Conservation (phyloP, 768 basidiomycete genomes). For the Hydnum rufescens region DNA sequence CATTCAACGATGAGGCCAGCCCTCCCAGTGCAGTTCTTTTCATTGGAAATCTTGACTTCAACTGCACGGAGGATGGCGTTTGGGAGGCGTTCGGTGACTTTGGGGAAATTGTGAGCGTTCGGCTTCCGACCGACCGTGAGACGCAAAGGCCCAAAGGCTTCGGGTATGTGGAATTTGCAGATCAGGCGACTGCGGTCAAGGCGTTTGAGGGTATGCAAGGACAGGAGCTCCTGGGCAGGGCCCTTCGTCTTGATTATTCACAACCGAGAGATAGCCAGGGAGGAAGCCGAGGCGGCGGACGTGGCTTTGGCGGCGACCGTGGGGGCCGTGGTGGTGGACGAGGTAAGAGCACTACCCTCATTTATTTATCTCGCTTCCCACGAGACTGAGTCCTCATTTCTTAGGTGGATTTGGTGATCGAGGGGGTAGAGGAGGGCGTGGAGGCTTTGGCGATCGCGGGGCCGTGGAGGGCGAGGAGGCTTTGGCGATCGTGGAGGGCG, state of each 20-base stretch:
- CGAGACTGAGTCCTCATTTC: too few species aligned
- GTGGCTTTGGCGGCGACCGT: conserved; percentile 4
- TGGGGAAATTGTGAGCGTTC: conserved; percentile 66
- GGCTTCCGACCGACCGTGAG: conserved; percentile 85
- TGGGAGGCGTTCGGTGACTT: conserved; percentile 85
- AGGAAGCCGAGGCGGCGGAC: conserved; percentile 14
- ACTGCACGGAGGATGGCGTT: conserved; percentile 26
- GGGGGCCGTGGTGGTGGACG: conserved; percentile 18
- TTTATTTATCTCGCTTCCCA: too few species aligned
- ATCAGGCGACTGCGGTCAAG: conserved; percentile 57
- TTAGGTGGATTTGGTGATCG: conserved; percentile 18
- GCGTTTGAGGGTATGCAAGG: conserved; percentile 54
- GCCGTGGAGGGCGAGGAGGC: conserved; percentile 9
- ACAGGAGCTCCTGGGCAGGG: conserved; percentile 60
- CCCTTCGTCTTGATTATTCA: conserved; percentile 68
- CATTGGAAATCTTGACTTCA: conserved; percentile 23
- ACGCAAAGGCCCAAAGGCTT: conserved; percentile 84
- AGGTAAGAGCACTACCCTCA: too few species aligned
- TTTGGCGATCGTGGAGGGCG: conserved; percentile 24
- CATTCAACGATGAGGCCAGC: conserved; percentile 49
- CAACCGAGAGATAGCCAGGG: conserved; percentile 48
- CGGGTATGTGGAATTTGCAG: conserved; percentile 87
- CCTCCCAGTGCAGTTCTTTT: conserved; percentile 63
- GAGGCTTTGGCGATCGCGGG: conserved; percentile 12
- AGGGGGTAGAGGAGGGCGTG: conserved; percentile 20